Base-by-base conservation (phyloP, 768 basidiomycete species). In the Rhizopogon vesiculosus region DNA sequence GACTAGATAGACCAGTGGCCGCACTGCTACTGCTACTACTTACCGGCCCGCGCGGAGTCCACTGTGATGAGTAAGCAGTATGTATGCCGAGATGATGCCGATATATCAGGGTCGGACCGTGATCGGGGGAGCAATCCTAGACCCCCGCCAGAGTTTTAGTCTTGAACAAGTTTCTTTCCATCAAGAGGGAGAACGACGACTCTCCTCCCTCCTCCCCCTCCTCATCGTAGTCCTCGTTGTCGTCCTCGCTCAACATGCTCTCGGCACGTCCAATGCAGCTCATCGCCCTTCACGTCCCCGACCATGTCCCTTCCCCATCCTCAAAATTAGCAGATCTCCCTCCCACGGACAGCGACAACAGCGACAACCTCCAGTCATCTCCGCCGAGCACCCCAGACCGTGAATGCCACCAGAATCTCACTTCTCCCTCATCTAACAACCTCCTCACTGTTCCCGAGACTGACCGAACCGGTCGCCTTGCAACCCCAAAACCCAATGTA, bases 231-330 rank as follows among this genome's bases (percentile, higher is more conserved):
- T 45, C 42, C 12, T 22, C 31, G 22, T 13, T 25, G 13, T 15
- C 46, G 22, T 6, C 7, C 4, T 15, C 51, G 53, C 9, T 56
- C 57, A 41, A 61, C 51, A 76, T 74, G 75, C 69, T 76, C 56
- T 72, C 72, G 40, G 64, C 74, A 13, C 68, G 56, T 57, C 75
- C 74, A 40, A 76, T 74, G 69, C 67, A 66, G 29, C 68, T 61
- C 40, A 57, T 71, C 31, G 57, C 55, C 59, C 31, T 64, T 59
- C 33, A 22, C 9, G 29, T 39, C 7, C 49, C 16, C 40, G 19
- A 38, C 4, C 51, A 41, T 42, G 6, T 33, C 10, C 16, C 39
- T n/a, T 19, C 40, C 15, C 25, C 41, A 40, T 41, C 51, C 28
- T 29, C 51, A 25, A 38, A 29, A 28, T 35, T 49, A 12, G 18